These are phyloP conservation scores for Pseudocercospora eumusae DNA, from an alignment of 2,329 filamentous ascomycete species.

Conservation along the genomic window DNA sequence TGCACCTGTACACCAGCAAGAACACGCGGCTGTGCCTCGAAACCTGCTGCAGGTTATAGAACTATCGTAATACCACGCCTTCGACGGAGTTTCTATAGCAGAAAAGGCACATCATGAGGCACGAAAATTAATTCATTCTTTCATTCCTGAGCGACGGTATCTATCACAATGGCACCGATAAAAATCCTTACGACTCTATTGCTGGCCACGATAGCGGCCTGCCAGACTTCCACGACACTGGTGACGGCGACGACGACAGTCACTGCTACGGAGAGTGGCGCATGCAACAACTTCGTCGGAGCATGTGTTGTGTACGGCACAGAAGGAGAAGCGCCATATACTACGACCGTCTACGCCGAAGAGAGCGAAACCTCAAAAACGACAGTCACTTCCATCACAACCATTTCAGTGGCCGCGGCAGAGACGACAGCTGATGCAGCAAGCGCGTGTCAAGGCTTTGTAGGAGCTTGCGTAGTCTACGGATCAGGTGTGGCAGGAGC, in stretches of 20 bases:
- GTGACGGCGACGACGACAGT: conserved; percentile 22
- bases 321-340: conserved; percentile 12
- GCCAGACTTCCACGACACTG: conserved; percentile 20
- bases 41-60: background rate
- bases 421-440: conserved; percentile 9
- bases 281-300: conserved; percentile 22
- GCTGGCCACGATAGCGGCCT: conserved; percentile 1
- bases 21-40: conserved; percentile 4
- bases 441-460: conserved; percentile 23
- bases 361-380: conserved; percentile 2
- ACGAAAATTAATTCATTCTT: background rate
- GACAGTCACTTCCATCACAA: conserved; percentile 18
- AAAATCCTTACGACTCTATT: background rate
- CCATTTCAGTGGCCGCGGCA: conserved; percentile 12
- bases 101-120: background rate
- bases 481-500: conserved; percentile 13
- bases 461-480: conserved; percentile 28
- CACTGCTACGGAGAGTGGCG: conserved; percentile 13
- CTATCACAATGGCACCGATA: background rate
- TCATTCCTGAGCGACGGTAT: background rate
- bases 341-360: conserved; percentile 19
- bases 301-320: conserved; percentile 24
- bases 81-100: background rate
- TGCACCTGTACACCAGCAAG: background rate
- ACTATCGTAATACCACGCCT: background rate